phyloP scores from a whole-genome alignment of 345 rosid species.

The Ceriops zippeliana region DNA sequence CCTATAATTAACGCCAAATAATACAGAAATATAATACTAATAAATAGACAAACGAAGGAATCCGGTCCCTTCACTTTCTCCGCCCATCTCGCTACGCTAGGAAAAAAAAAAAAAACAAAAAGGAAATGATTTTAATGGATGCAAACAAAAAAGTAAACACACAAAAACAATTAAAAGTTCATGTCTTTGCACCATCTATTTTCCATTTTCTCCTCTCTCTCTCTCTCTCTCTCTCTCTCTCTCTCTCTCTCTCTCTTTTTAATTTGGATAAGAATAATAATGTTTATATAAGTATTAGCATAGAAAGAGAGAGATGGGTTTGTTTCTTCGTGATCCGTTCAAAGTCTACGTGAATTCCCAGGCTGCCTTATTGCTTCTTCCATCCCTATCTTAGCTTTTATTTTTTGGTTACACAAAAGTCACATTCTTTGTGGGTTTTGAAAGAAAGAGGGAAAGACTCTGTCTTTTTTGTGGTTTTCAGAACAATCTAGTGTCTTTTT shows the following conservation, averaged over 20 bases:
- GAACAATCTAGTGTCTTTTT: constrained; percentile 2
- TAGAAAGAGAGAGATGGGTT: constrained; percentile 4
- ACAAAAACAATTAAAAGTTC: constrained; percentile 3
- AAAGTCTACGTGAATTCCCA: constrained; percentile 40
- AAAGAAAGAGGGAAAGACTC: neutral
- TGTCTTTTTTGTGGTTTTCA: neutral
- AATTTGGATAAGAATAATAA: neutral
- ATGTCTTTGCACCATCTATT: neutral
- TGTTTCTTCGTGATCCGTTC: constrained; percentile 48
- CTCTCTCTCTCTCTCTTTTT: neutral
- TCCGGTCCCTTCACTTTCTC: constrained; percentile 34
- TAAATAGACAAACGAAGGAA: neutral
- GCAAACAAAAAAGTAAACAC: neutral
- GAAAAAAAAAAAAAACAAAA: constrained; percentile 11
- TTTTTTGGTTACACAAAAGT: constrained; percentile 2
- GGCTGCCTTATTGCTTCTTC: constrained; percentile 16
- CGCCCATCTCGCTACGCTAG: constrained; percentile 40
- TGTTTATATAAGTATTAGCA: neutral
- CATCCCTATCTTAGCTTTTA: neutral
- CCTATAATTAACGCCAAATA: no score
- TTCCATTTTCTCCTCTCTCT: constrained; percentile 1
- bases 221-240: neutral
- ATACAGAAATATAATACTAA: no score
- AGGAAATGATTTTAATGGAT: neutral
- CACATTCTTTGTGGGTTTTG: constrained; percentile 18